Percentiles rank a stretch among this genome's conserved stretches.
These are phyloP conservation scores for Trametes villosa DNA, from an alignment of 768 basidiomycete species.

Conservation along the genomic window DNA sequence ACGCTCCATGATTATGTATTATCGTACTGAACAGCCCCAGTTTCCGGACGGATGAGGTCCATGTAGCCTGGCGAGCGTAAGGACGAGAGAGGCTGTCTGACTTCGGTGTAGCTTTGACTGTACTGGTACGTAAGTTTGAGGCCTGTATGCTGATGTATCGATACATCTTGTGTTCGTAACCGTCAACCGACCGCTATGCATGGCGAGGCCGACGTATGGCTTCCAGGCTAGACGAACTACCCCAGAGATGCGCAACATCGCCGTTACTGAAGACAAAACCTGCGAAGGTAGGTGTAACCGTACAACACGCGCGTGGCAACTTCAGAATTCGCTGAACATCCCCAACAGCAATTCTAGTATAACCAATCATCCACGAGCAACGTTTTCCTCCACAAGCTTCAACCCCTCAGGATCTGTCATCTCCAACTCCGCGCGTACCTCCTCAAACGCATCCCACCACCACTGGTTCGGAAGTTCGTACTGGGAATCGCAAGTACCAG, in stretches of 20 bases:
- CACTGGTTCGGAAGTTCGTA: constrained; percentile 62
- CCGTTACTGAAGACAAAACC: too few relatives aligned
- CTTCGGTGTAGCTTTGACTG: not conserved
- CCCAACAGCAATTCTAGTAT: too few relatives aligned
- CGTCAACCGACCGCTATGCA: too few relatives aligned
- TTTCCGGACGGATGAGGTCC: constrained; percentile 93
- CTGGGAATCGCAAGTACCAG: constrained; percentile 40
- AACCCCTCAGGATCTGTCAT: constrained; percentile 49
- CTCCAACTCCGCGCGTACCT: constrained; percentile 47
- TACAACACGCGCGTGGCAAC: too few relatives aligned
- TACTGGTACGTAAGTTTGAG: constrained; percentile 8
- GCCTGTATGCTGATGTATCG: constrained; percentile 12
- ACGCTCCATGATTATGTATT: not conserved
- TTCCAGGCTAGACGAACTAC: too few relatives aligned
- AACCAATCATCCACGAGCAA: constrained; percentile 41
- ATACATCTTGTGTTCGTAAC: too few relatives aligned
- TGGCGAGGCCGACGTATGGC: too few relatives aligned
- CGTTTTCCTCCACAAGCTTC: constrained; percentile 54
- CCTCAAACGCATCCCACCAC: constrained; percentile 79
- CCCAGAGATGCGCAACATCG: too few relatives aligned
- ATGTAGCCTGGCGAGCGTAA: constrained; percentile 85
- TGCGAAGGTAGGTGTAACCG: too few relatives aligned
- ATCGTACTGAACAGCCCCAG: constrained; percentile 43
- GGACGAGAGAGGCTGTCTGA: not conserved
- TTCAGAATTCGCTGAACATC: too few relatives aligned